phyloP scores from a whole-genome alignment of 306 rosid species.

The Styphnolobium japonicum region DNA sequence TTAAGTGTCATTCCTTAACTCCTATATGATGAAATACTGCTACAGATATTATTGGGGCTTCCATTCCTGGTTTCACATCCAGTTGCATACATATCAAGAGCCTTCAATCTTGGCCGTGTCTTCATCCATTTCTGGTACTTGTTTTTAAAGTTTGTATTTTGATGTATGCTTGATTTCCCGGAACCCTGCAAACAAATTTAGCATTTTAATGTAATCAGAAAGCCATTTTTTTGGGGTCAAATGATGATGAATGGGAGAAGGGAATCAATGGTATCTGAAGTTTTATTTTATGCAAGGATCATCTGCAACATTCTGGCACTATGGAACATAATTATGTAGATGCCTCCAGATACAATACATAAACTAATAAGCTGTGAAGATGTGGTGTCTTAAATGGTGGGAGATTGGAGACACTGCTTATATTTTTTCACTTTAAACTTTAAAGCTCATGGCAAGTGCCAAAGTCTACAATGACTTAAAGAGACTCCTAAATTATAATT shows the following conservation, averaged over 20 bases:
- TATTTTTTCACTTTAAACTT: not conserved
- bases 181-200: slow-evolving; percentile 7
- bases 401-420: not conserved
- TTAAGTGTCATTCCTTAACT: slow-evolving; percentile 37
- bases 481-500: not conserved
- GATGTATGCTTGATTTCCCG: slow-evolving; percentile 20
- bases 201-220: not conserved
- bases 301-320: not conserved
- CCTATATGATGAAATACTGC: slow-evolving; percentile 44
- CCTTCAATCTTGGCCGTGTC: slow-evolving; percentile 95
- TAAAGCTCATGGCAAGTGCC: not conserved
- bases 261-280: not conserved
- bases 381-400: not conserved
- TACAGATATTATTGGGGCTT: slow-evolving; percentile 81
- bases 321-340: not conserved
- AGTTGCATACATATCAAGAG: slow-evolving; percentile 74
- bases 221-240: not conserved
- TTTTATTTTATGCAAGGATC: not conserved
- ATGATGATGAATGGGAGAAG: slow-evolving; percentile 7
- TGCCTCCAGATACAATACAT: not conserved
- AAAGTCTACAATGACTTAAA: not conserved
- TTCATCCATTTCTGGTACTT: slow-evolving; percentile 94
- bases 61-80: slow-evolving; percentile 83
- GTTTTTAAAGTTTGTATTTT: slow-evolving; percentile 3
- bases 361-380: not conserved